Evolutionary conservation across 768 basidiomycete species (phyloP), one percentile per base, ranked within the genome.

Genomic region (Auricularia auricula-judae): DNA sequence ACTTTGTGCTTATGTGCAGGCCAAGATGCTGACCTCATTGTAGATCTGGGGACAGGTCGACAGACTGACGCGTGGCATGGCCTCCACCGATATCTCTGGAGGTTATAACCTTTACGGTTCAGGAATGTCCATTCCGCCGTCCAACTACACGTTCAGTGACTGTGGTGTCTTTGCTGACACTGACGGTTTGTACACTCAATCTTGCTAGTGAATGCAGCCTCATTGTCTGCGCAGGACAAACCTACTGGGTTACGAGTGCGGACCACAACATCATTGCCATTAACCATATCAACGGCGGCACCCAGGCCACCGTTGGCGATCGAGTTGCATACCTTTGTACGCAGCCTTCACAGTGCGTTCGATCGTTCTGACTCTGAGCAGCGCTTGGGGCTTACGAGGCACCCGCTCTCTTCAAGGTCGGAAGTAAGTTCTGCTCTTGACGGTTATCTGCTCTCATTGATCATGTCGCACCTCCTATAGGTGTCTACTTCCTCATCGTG

Each of bases 401-500:
- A 51, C 47, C 47, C 5, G 47, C 47, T 10, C 47, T 51, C 47
- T 51, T 51, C 47, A 51, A 51, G 16, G 47, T 51, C 47, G 47
- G 47, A 10, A 51, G 47, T 51, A 2, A 5, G 47, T 51, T 51
- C 7, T 51, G 18, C 16, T 18, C 47, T 18, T 18, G 18, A 5
- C 11, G 47, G 18, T 8, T 18, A 51, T 5, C 10, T 4, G 21
- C 47, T 14, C 8, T 14, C 12, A 42, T 42, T 42, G 12, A 4
- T 42, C 8, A 7, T 42, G 12, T 51, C 16, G 4, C 5, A 8
- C 18, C 11, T 10, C 18, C 10, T 4, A 18, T 5, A 51, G 47
- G 47, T 3, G 47, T 51, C 11, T 63, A 63, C 47, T 63, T 43
- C 47, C 42, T 44, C 63, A 63, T 63, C 44, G 21, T 63, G 12